phyloP scores from a whole-genome alignment of 75 land plant genomes.

The Pinus tabuliformis region DNA sequence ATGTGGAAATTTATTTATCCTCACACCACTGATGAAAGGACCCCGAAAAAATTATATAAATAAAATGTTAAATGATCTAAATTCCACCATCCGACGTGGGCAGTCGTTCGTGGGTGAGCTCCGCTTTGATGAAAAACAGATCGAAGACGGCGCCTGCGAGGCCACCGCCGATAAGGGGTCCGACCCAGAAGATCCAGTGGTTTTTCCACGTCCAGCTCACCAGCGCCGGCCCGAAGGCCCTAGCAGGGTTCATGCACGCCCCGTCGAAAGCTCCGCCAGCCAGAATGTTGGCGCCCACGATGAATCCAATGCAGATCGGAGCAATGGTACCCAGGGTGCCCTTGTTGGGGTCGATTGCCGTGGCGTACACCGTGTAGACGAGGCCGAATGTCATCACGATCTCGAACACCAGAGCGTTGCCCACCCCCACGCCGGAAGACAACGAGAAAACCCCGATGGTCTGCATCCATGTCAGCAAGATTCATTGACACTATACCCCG shows the following conservation, averaged over 20 bases:
- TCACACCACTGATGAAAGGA: too few relatives aligned
- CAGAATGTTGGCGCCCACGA: slow-evolving; percentile 46
- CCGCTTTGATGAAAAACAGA: slow-evolving; percentile 34
- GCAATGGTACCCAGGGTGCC: too few relatives aligned
- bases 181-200: slow-evolving; percentile 82
- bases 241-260: slow-evolving; percentile 88
- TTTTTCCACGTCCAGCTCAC: slow-evolving; percentile 31
- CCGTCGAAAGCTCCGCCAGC: slow-evolving; percentile 85
- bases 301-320: too few relatives aligned
- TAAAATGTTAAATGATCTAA: too few relatives aligned
- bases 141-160: slow-evolving; percentile 70
- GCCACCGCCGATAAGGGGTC: slow-evolving; percentile 75
- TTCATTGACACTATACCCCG: too few relatives aligned
- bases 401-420: too few relatives aligned
- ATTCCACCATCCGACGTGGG: slow-evolving; percentile 4
- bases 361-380: too few relatives aligned
- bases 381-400: too few relatives aligned
- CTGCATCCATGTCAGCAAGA: slow-evolving; percentile 15
- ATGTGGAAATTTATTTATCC: too few relatives aligned
- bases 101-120: slow-evolving; percentile 23
- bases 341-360: too few relatives aligned
- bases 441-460: slow-evolving; percentile 24
- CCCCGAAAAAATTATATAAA: too few relatives aligned
- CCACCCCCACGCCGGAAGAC: too few relatives aligned
- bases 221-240: slow-evolving; percentile 80